Conservation (phyloP, 2,329 filamentous ascomycete genomes). For the Lojkania enalia region DNA sequence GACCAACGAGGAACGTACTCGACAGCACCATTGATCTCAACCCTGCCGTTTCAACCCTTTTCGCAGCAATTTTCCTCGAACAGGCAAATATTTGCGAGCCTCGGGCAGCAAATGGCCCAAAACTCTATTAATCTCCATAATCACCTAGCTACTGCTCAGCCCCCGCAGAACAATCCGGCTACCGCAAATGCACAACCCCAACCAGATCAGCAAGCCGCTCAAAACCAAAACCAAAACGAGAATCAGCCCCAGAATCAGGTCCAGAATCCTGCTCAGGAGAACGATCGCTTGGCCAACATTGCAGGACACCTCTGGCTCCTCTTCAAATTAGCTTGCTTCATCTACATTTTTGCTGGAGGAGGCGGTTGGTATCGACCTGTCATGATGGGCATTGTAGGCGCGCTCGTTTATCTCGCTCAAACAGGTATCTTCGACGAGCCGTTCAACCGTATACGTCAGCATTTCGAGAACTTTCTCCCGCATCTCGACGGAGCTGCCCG, state of each 20-base stretch:
- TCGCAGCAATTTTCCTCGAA: conserved; percentile 39
- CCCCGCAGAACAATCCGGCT: conserved; percentile 20
- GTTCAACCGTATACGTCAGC: conserved; percentile 42
- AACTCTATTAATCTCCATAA: conserved; percentile 19
- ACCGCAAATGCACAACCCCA: conserved; percentile 14
- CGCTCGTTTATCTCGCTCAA: conserved; percentile 48
- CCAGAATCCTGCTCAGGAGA: conserved; percentile 17
- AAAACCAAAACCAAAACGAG: conserved; percentile 15
- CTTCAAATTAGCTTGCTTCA: conserved; percentile 60
- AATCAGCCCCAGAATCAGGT: conserved; percentile 19
- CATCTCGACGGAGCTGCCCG: conserved; percentile 25
- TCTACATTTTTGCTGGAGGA: conserved; percentile 58
- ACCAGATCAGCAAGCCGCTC: conserved; percentile 10
- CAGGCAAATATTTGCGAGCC: conserved; percentile 33
- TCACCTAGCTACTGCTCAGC: conserved; percentile 23
- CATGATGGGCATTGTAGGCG: conserved; percentile 45
- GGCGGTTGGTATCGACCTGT: conserved; percentile 48
- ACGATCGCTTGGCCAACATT: conserved; percentile 31
- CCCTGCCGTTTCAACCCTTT: conserved; percentile 35
- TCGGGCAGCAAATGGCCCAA: conserved; percentile 37
- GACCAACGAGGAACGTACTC: conserved; percentile 41
- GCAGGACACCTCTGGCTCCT: conserved; percentile 59
- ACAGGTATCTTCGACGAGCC: conserved; percentile 48
- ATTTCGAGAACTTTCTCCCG: conserved; percentile 51
- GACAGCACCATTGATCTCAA: conserved; percentile 33